phyloP scores from a whole-genome alignment of 2,329 filamentous ascomycete genomes.

The Phymatotrichopsis omnivora region DNA sequence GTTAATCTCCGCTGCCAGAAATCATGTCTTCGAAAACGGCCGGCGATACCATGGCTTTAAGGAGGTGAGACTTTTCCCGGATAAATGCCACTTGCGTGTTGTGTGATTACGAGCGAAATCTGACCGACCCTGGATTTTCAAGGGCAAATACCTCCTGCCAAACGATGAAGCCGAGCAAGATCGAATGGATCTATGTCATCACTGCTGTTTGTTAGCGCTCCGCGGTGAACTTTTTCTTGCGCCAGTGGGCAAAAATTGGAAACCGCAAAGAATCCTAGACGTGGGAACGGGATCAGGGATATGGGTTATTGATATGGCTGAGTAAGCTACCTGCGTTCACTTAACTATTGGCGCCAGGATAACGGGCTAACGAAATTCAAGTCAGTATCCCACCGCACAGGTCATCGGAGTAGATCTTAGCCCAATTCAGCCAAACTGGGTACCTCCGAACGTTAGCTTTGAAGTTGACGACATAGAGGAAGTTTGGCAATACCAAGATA shows the following conservation, averaged over 20 bases:
- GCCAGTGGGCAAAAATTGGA: conserved; percentile 24
- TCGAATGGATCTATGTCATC: neutral
- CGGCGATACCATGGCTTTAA: conserved; percentile 20
- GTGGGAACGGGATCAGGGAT: conserved; percentile 15
- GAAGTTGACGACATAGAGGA: conserved; percentile 34
- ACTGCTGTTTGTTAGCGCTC: neutral
- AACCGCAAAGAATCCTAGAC: conserved; percentile 14
- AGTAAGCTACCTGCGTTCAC: conserved; percentile 4
- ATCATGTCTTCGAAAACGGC: conserved; percentile 33
- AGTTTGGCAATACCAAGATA: conserved; percentile 26
- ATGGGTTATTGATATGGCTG: conserved; percentile 11
- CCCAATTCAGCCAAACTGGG: conserved; percentile 17
- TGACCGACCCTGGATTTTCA: too few species aligned
- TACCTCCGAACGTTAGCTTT: conserved; percentile 32
- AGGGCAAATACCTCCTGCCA: neutral
- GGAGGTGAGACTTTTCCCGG: conserved; percentile 1
- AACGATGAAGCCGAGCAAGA: neutral
- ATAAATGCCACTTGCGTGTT: too few species aligned
- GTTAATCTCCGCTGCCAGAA: too few species aligned
- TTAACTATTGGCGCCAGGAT: too few species aligned
- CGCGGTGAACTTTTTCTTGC: conserved; percentile 3
- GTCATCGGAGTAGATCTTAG: conserved; percentile 20
- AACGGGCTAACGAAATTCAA: neutral
- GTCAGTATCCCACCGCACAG: conserved; percentile 13
- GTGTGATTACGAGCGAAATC: too few species aligned